Conservation (phyloP, 2,329 filamentous ascomycete species). For the Trichoderma gracile region DNA sequence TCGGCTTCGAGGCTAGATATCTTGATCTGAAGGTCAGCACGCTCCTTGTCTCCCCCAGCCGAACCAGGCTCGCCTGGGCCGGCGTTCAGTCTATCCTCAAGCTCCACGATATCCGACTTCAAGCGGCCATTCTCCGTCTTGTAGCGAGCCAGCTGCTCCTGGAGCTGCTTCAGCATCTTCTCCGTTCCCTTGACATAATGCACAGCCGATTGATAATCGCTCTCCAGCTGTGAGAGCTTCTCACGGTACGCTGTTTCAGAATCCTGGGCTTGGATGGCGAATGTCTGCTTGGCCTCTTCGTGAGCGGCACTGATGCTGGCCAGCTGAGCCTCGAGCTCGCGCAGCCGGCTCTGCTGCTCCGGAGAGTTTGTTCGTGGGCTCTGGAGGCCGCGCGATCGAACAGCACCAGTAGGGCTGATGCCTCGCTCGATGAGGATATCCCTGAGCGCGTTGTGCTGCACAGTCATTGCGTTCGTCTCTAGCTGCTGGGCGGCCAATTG, state of each 20-base stretch:
- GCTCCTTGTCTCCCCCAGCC: conserved; percentile 74
- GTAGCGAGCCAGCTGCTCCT: conserved; percentile 91
- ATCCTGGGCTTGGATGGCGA: conserved; percentile 79
- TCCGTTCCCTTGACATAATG: conserved; percentile 98
- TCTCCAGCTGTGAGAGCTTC: conserved; percentile 90
- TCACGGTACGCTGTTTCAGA: conserved; percentile 89
- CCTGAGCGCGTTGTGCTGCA: conserved; percentile 92
- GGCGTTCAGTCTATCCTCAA: conserved; percentile 55
- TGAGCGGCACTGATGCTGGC: conserved; percentile 74
- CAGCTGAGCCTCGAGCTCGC: conserved; percentile 87
- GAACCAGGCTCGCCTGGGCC: conserved; percentile 43
- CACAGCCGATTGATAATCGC: conserved; percentile 95
- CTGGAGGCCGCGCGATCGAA: conserved; percentile 68
- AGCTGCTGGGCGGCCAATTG: conserved; percentile 83
- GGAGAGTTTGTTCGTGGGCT: conserved; percentile 73
- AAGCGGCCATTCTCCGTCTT: conserved; percentile 83
- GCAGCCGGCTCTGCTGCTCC: conserved; percentile 73
- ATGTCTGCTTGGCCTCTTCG: conserved; percentile 77
- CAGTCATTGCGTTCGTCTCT: conserved; percentile 88
- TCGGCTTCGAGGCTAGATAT: conserved; percentile 70
- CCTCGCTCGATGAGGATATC: conserved; percentile 88
- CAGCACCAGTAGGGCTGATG: conserved; percentile 71
- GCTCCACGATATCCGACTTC: conserved; percentile 74
- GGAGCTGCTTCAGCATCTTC: conserved; percentile 98
- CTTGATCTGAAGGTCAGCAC: conserved; percentile 64